Conservation (phyloP, 192 early-diverging fungal species). For the Thamnidium elegans region DNA sequence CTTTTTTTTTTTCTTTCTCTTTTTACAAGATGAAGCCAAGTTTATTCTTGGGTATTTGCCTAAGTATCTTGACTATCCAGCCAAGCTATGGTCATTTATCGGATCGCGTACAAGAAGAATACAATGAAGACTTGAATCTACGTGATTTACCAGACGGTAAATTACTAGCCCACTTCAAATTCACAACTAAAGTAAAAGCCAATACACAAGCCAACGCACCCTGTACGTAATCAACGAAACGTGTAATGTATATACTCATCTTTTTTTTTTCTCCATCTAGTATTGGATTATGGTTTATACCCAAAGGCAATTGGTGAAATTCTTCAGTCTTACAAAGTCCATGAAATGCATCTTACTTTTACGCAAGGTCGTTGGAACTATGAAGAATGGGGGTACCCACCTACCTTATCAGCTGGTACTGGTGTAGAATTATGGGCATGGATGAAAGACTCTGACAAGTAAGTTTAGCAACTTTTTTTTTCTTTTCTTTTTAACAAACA, state of each 20-base stretch:
- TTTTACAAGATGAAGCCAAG: neutral
- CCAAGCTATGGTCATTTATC: neutral
- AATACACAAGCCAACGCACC: constrained; percentile 10
- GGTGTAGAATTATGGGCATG: constrained; percentile 77
- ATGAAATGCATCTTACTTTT: constrained; percentile 82
- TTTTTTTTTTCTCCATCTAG: constrained; percentile 18
- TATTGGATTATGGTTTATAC: constrained; percentile 76
- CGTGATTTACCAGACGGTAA: constrained; percentile 75
- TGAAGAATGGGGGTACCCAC: constrained; percentile 69
- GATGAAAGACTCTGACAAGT: constrained; percentile 42
- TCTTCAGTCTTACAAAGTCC: constrained; percentile 67
- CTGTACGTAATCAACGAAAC: constrained; percentile 2
- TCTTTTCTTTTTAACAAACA: neutral
- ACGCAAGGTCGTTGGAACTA: constrained; percentile 89
- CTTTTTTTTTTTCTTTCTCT: neutral
- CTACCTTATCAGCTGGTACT: constrained; percentile 57
- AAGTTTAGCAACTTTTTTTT: neutral
- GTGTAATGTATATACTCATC: neutral
- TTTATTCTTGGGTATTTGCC: neutral
- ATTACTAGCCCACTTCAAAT: constrained; percentile 79
- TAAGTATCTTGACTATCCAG: neutral
- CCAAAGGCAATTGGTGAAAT: constrained; percentile 85
- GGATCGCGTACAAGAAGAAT: constrained; percentile 39
- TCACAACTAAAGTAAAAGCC: constrained; percentile 47
- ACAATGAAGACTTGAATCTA: constrained; percentile 66